These are phyloP conservation scores for Isatis lusitanica DNA, from an alignment of 441 rosid species.

Conservation along the genomic window DNA sequence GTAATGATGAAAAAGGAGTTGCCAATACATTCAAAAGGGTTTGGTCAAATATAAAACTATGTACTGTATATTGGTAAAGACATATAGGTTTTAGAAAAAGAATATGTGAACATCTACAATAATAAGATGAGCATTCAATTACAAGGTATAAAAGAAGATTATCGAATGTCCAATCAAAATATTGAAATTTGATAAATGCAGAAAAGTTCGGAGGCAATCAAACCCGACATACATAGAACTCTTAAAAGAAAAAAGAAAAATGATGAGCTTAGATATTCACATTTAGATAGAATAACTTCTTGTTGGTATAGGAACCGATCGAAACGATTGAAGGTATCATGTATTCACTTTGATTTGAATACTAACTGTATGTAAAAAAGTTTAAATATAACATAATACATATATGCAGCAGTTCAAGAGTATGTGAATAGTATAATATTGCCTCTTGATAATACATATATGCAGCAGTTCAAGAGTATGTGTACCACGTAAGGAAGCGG, in stretches of 20 bases:
- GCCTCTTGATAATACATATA: conserved; percentile 7
- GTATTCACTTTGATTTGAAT: background rate
- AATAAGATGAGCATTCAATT: background rate
- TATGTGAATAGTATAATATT: background rate
- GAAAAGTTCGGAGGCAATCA: background rate
- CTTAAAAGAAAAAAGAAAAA: background rate
- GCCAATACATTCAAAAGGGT: background rate
- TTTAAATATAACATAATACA: background rate
- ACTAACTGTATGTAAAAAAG: background rate
- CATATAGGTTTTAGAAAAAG: background rate
- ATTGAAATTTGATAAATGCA: background rate
- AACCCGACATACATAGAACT: conserved; percentile 4
- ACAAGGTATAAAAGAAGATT: background rate
- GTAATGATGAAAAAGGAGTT: conserved; percentile 3
- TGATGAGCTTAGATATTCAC: background rate
- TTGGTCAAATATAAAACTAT: background rate
- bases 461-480: background rate
- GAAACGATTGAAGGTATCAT: background rate
- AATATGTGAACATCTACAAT: background rate
- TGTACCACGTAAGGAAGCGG: background rate
- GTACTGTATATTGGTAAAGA: background rate
- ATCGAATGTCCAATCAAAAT: too few relatives aligned
- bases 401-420: background rate
- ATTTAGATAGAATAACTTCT: background rate
- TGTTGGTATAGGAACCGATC: background rate